Percentiles rank a stretch among this genome's conserved stretches.
Evolutionary conservation across 441 rosid genomes (phyloP).

Genomic region (Syzygium syzygioides): DNA sequence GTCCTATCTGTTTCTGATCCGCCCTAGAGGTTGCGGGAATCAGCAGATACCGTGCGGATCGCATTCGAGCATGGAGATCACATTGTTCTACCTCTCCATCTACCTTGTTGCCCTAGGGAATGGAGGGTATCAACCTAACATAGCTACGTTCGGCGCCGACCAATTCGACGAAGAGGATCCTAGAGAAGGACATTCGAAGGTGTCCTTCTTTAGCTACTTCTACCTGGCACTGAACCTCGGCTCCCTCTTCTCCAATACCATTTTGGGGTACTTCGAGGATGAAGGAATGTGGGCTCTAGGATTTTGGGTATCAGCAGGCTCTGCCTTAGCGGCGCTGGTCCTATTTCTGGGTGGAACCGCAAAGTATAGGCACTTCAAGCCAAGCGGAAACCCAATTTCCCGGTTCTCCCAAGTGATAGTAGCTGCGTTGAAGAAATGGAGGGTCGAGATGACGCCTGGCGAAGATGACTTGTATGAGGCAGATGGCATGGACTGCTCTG

Average conservation of each 20-base stretch:
- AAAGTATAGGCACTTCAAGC: slow-evolving; percentile 76
- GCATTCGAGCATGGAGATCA: slow-evolving; percentile 54
- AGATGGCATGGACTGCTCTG: slow-evolving; percentile 22
- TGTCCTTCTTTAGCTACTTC: slow-evolving; percentile 91
- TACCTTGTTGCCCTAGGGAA: slow-evolving; percentile 87
- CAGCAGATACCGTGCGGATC: slow-evolving; percentile 55
- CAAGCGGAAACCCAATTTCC: slow-evolving; percentile 83
- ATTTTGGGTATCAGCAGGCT: slow-evolving; percentile 82
- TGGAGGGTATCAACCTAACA: slow-evolving; percentile 93
- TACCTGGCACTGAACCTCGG: slow-evolving; percentile 89
- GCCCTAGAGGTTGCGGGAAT: slow-evolving; percentile 83
- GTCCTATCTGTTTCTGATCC: slow-evolving; percentile 63
- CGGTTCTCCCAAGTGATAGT: slow-evolving; percentile 75
- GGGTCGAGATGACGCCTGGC: slow-evolving; percentile 24
- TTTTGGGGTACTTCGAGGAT: slow-evolving; percentile 84
- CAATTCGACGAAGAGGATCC: slow-evolving; percentile 92
- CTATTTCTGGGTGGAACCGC: slow-evolving; percentile 67
- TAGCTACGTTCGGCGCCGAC: slow-evolving; percentile 95
- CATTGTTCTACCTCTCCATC: slow-evolving; percentile 76
- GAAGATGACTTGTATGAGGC: slow-evolving; percentile 33
- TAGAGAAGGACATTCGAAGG: slow-evolving; percentile 72
- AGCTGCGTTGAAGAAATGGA: slow-evolving; percentile 72
- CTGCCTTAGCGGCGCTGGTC: slow-evolving; percentile 63
- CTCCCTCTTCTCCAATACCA: slow-evolving; percentile 90
- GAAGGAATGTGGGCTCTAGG: slow-evolving; percentile 92